These are phyloP conservation scores for Stachybotrys chlorohalonatus DNA, from an alignment of 2,329 filamentous ascomycete species.

Conservation along the genomic window DNA sequence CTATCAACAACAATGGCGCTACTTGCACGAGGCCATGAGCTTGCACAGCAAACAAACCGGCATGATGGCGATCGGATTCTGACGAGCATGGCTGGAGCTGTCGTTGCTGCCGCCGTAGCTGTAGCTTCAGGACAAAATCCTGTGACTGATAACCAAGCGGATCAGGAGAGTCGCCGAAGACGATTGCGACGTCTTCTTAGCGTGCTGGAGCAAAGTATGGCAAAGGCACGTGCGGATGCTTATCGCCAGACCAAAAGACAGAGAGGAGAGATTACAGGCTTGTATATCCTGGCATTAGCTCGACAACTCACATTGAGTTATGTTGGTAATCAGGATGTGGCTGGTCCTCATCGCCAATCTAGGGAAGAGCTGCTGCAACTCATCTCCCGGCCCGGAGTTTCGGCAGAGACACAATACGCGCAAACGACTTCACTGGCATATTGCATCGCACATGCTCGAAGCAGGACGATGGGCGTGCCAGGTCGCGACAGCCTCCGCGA, in stretches of 20 bases:
- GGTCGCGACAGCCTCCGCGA: constrained; percentile 26
- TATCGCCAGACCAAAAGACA: background rate
- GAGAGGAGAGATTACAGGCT: constrained; percentile 4
- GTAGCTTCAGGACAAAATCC: constrained; percentile 7
- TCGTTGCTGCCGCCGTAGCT: constrained; percentile 15
- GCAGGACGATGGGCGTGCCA: constrained; percentile 28
- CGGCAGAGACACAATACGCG: constrained; percentile 12
- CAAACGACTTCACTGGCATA: constrained; percentile 29
- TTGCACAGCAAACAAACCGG: constrained; percentile 1
- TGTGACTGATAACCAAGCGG: background rate
- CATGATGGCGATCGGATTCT: constrained; percentile 14
- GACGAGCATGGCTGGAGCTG: constrained; percentile 18
- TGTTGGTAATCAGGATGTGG: constrained; percentile 5
- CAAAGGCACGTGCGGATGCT: background rate
- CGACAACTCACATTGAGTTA: constrained; percentile 14
- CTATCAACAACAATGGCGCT: constrained; percentile 12
- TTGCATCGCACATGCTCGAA: constrained; percentile 37
- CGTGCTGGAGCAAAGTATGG: background rate
- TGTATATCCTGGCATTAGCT: constrained; percentile 16
- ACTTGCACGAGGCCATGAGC: constrained; percentile 8
- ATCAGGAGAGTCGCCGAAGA: background rate
- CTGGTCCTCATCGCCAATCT: constrained; percentile 7
- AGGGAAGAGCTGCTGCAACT: constrained; percentile 12
- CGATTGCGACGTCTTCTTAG: background rate
- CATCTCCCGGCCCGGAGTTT: constrained; percentile 5